Evolutionary conservation across 2,329 filamentous ascomycete genomes (phyloP).

Genomic region (Fusarium papillatum): DNA sequence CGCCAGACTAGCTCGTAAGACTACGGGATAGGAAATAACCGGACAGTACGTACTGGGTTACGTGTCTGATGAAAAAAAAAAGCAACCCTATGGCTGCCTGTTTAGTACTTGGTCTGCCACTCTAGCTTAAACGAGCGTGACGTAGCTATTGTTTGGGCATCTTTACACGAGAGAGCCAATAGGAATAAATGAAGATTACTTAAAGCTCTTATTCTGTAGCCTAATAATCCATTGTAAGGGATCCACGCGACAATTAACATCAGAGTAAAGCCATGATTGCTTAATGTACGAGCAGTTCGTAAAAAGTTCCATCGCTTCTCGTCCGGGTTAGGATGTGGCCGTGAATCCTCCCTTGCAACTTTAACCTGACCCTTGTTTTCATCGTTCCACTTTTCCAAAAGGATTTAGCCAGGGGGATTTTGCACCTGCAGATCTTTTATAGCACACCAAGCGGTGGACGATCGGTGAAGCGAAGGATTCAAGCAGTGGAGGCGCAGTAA

Average conservation of each 20-base stretch:
- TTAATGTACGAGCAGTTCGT: not conserved
- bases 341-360: not conserved
- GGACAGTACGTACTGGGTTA: not conserved
- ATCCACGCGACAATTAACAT: not conserved
- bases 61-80: not conserved
- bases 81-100: not conserved
- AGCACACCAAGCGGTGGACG: not conserved
- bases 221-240: not conserved
- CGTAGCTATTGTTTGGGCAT: not conserved
- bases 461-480: not conserved
- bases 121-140: not conserved
- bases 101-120: not conserved
- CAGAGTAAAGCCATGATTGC: not conserved
- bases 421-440: not conserved
- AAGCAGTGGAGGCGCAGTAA: slow-evolving; percentile 5
- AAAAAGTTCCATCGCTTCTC: not conserved
- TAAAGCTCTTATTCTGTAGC: not conserved
- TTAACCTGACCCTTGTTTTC: not conserved
- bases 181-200: not conserved
- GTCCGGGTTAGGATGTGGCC: not conserved
- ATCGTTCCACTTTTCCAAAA: not conserved
- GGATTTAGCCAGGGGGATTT: not conserved
- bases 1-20: not conserved
- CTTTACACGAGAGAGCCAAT: not conserved
- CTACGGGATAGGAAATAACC: too few relatives aligned